Evolutionary conservation across 768 basidiomycete species (phyloP), one percentile per base, ranked within the genome.

Genomic region (Podaxis sp.): DNA sequence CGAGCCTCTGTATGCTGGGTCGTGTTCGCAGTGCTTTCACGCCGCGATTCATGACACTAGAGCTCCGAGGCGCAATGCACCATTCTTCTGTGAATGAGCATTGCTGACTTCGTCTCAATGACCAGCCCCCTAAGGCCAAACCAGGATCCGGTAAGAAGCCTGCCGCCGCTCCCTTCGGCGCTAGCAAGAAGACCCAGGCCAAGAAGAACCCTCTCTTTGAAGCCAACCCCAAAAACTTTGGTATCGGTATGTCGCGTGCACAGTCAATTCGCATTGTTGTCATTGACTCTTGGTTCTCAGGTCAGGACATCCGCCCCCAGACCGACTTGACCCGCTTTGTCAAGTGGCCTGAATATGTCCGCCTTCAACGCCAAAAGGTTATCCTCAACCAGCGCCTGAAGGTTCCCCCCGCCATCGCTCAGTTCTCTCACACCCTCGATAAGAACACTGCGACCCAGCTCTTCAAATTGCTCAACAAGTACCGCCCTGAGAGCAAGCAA

Each of bases 261-360:
- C 56, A 11, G 7, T 56, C 36, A 37, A 18, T 46, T n/a, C 16
- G 6, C 48, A 3, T 42, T 2, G 18, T 1, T 35, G 42, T 2
- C 5, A 16, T 25, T 38, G 23, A 40, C 23, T 23, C 14, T 7
- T 25, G 2, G 1, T 37, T 7, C 66, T n/a, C 62, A 96, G 96
- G 96, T 71, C 93, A 95, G 79, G 93, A 96, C 76, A 84, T 97
- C 68, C 91, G 89, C 69, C 95, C 89, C 70, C 84, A 83, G 73
- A 85, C 84, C 58, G 96, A 98, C 77, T 77, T 98, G 65, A 96
- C 93, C 61, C 92, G 95, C 74, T 98, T 98, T 80, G 92, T 98
- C 80, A 98, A 97, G 77, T 98, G 96, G 96, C 96, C 96, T 67
- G 93, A 95, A 80, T 98, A 98, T 72, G 87, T 98, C 67, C 92